Evolutionary conservation across 345 rosid species (phyloP).

Genomic region (Lagerstroemia speciosa): DNA sequence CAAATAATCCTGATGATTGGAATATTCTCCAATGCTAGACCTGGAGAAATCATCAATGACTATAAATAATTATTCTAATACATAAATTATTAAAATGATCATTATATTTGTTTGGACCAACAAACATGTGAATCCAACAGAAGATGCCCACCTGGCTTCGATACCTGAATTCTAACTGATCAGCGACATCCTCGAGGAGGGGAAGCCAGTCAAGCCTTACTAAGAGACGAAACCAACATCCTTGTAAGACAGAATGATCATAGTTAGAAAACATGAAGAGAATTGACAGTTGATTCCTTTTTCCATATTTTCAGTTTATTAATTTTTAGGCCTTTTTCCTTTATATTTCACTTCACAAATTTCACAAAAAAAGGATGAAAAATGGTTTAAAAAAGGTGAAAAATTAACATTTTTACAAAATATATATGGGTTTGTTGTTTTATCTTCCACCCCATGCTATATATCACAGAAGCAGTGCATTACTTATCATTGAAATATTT

Average conservation of each 20-base stretch:
- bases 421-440: too few species aligned
- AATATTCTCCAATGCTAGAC: conserved; percentile 92
- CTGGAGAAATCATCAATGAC: conserved; percentile 31
- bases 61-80: background rate
- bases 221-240: conserved; percentile 90
- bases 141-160: conserved; percentile 46
- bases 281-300: too few species aligned
- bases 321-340: too few species aligned
- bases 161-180: conserved; percentile 78
- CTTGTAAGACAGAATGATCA: conserved; percentile 75
- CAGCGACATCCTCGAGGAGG: conserved; percentile 76
- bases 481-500: too few species aligned
- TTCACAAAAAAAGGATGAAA: too few species aligned
- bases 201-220: conserved; percentile 93
- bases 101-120: background rate
- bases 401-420: too few species aligned
- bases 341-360: too few species aligned
- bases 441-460: too few species aligned
- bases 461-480: too few species aligned
- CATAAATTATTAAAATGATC: background rate
- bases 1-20: conserved; percentile 86
- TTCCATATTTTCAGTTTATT: too few species aligned
- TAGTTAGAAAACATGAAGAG: too few species aligned
- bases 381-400: too few species aligned
- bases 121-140: background rate